A percentile compares a stretch with the other conserved stretches of the same genome.
phyloP scores from a whole-genome alignment of 2,329 filamentous ascomycete species.

The Trichoderma sp. region DNA sequence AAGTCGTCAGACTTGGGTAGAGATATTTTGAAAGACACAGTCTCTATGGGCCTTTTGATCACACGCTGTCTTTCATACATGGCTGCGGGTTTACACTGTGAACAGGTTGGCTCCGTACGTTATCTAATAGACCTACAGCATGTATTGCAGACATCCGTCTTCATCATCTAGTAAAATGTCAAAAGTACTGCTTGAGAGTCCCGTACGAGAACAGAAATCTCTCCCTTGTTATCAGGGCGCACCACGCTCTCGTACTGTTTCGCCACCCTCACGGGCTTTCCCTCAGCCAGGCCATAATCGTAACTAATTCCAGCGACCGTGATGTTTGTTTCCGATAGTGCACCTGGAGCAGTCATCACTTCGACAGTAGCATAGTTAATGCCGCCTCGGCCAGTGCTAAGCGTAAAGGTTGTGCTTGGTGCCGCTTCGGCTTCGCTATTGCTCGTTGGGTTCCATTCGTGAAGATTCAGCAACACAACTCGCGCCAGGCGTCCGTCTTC shows the following conservation, averaged over 20 bases:
- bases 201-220: conserved; percentile 4
- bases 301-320: conserved; percentile 26
- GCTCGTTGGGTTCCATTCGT: conserved; percentile 24
- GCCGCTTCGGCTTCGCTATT: neutral
- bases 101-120: too few relatives aligned
- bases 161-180: conserved; percentile 11
- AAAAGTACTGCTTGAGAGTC: conserved; percentile 22
- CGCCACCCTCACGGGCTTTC: conserved; percentile 13
- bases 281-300: conserved; percentile 18
- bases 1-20: neutral
- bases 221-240: neutral
- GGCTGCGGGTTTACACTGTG: too few relatives aligned
- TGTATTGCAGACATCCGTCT: neutral
- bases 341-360: conserved; percentile 21
- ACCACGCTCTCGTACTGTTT: conserved; percentile 3
- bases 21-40: neutral
- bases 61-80: neutral
- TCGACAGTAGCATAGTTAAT: conserved; percentile 26
- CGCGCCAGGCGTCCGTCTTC: conserved; percentile 6
- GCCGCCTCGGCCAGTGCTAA: neutral
- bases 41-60: neutral
- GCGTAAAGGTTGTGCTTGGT: conserved; percentile 4
- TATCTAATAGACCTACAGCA: too few relatives aligned
- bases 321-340: conserved; percentile 22
- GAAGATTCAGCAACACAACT: conserved; percentile 8